Conservation (phyloP, 2,329 filamentous ascomycete species). For the Colletotrichum viniferum region DNA sequence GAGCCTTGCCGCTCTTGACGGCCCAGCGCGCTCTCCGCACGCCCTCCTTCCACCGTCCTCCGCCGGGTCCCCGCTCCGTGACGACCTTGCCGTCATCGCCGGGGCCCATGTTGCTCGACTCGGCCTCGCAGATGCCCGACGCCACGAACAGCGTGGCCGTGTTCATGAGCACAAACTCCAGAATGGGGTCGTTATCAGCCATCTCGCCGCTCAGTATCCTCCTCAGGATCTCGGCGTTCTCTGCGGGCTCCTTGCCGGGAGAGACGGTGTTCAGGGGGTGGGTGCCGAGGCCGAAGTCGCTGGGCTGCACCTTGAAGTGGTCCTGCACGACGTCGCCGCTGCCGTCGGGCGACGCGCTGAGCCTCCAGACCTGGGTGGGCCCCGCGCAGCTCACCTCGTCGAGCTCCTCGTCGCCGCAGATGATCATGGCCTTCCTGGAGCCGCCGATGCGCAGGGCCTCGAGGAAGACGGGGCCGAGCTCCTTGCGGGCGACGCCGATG, state of each 20-base stretch:
- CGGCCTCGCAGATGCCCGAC: conserved; percentile 84
- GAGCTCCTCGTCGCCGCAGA: conserved; percentile 93
- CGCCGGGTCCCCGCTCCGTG: conserved; percentile 81
- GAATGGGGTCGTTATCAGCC: conserved; percentile 77
- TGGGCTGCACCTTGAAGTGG: conserved; percentile 77
- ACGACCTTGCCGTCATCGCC: conserved; percentile 84
- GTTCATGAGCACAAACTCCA: conserved; percentile 95
- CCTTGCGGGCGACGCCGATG: conserved; percentile 88
- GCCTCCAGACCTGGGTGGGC: conserved; percentile 84
- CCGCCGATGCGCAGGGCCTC: conserved; percentile 81
- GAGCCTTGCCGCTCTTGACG: conserved; percentile 84
- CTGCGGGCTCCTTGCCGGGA: conserved; percentile 81
- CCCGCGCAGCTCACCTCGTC: conserved; percentile 96
- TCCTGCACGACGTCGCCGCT: conserved; percentile 61
- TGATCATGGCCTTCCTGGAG: conserved; percentile 82
- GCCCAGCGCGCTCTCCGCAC: conserved; percentile 87
- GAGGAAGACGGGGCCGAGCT: conserved; percentile 87
- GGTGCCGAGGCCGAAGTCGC: conserved; percentile 82
- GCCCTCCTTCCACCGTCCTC: conserved; percentile 93
- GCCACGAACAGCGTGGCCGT: conserved; percentile 86
- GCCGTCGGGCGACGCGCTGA: conserved; percentile 46
- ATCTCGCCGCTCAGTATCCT: conserved; percentile 77
- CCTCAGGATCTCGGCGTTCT: conserved; percentile 86
- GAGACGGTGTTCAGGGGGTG: conserved; percentile 81
- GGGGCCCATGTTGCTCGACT: conserved; percentile 77